Base-by-base conservation (phyloP, 129 eudicot species). In the Saposhnikovia divaricata region DNA sequence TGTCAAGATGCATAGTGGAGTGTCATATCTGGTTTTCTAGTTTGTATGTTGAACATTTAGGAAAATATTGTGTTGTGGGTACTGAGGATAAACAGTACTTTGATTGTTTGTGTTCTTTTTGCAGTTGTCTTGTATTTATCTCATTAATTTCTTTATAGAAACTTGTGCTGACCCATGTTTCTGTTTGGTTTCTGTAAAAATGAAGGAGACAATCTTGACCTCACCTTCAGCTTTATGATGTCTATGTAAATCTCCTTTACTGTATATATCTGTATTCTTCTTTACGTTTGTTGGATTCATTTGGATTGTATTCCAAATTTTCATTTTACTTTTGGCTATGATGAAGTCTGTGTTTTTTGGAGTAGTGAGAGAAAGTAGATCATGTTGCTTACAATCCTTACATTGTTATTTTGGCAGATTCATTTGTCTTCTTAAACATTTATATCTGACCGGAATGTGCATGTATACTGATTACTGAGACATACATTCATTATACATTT, bases 151-250 rank as follows among this genome's bases (percentile, higher is more conserved):
- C 78, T 75, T 75, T 75, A 45, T 46, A 75, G 78, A 75, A 75
- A 75, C 78, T 75, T 75, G 61, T 28, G 78, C 42, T 46, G 78
- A 45, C 78, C 50, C 77, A 28, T 68, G 73, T 68, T 61, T 68
- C 59, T 74, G 61, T 74, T 25, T 74, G 59, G 23, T 44, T 74
- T 46, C 55, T 75, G 57, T 45, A 28, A 45, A 75, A 45, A 75
- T 75, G 59, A 4, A 28, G 78, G 78, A 75, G 78, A 75, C 78
- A 75, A 75, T 75, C 43, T 74, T 45, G 78, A 75, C 78, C 78
- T 45, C 57, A 46, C 51, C 61, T 28, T 25, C 78, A 75, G 78
- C 61, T 75, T 75, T 75, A 25, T n/a, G 61, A 75, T 27, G 42
- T 45, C 61, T 45, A 12, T 43, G 55, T n/a, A 25, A 42, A 73